phyloP scores from a whole-genome alignment of 2,329 filamentous ascomycete species.

The Zasmidium citrigriseum region DNA sequence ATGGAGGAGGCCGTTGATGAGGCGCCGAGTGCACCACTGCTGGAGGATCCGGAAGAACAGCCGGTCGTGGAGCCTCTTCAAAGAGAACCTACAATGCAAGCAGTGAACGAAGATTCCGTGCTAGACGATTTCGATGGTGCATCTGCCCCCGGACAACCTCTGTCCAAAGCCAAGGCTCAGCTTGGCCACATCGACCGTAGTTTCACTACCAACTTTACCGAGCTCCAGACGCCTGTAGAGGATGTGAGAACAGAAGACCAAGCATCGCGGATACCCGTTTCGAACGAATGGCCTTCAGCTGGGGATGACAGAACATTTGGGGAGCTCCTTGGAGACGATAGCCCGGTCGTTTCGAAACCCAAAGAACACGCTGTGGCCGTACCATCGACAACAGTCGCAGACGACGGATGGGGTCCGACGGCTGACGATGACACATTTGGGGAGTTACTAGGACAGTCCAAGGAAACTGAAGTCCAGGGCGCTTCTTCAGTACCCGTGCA shows the following conservation, averaged over 20 bases:
- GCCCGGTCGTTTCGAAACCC: not conserved
- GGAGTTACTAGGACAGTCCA: slow-evolving; percentile 11
- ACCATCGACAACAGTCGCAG: not conserved
- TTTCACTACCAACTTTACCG: slow-evolving; percentile 36
- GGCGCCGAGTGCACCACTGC: slow-evolving; percentile 42
- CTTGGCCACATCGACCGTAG: slow-evolving; percentile 28
- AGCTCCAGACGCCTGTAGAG: slow-evolving; percentile 18
- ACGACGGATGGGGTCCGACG: slow-evolving; percentile 17
- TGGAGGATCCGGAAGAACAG: slow-evolving; percentile 40
- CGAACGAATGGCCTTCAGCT: slow-evolving; percentile 29
- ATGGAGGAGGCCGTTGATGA: slow-evolving; percentile 50
- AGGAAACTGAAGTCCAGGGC: not conserved
- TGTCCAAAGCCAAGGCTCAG: slow-evolving; percentile 17
- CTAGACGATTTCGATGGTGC: slow-evolving; percentile 19
- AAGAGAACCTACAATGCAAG: slow-evolving; percentile 11
- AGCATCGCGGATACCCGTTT: slow-evolving; percentile 14
- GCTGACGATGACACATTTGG: slow-evolving; percentile 26
- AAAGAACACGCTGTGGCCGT: not conserved
- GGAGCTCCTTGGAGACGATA: slow-evolving; percentile 27
- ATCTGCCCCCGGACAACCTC: slow-evolving; percentile 15
- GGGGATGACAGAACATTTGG: slow-evolving; percentile 36
- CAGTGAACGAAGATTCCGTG: slow-evolving; percentile 14
- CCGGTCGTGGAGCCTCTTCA: slow-evolving; percentile 28
- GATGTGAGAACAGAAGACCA: slow-evolving; percentile 13
- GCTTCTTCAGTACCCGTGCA: slow-evolving; percentile 5